phyloP scores from a whole-genome alignment of 768 basidiomycete genomes.

The Tubosaeta brunneosetosa region DNA sequence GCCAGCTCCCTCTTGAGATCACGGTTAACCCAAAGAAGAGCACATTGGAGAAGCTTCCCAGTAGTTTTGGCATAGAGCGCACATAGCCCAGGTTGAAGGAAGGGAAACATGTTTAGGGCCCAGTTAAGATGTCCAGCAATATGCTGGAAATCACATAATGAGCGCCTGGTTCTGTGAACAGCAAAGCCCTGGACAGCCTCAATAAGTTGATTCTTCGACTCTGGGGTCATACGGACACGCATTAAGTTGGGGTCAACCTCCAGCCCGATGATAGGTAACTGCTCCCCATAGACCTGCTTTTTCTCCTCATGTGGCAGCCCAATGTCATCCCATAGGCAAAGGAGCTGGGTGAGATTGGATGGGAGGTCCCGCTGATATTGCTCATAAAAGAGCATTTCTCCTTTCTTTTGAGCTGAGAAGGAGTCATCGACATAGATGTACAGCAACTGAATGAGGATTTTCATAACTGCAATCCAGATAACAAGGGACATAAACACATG shows the following conservation, averaged over 20 bases:
- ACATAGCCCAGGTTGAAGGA: slow-evolving; percentile 30
- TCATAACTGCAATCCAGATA: too few species aligned
- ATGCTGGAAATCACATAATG: slow-evolving; percentile 24
- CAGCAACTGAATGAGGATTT: too few species aligned
- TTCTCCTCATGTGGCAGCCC: slow-evolving; percentile 26
- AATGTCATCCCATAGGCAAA: slow-evolving; percentile 29
- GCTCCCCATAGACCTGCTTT: neutral
- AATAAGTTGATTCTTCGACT: slow-evolving; percentile 16
- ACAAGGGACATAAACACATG: slow-evolving; percentile 28
- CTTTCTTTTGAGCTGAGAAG: slow-evolving; percentile 1
- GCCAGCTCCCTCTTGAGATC: neutral
- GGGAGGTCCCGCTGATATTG: neutral
- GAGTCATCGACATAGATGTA: slow-evolving; percentile 30
- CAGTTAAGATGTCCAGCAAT: slow-evolving; percentile 39
- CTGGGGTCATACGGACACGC: slow-evolving; percentile 10
- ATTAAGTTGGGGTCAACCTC: slow-evolving; percentile 27
- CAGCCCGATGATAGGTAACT: slow-evolving; percentile 34
- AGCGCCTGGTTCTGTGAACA: neutral
- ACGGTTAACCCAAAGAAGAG: slow-evolving; percentile 8
- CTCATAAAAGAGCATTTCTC: neutral
- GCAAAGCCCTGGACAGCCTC: slow-evolving; percentile 8
- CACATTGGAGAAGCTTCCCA: too few species aligned
- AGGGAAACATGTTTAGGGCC: slow-evolving; percentile 37
- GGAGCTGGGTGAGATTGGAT: slow-evolving; percentile 7
- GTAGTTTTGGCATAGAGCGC: too few species aligned